A percentile compares a stretch with the other conserved stretches of the same genome.
Conservation (phyloP, 257 asterid species). For the Thymus quinquecostatus region DNA sequence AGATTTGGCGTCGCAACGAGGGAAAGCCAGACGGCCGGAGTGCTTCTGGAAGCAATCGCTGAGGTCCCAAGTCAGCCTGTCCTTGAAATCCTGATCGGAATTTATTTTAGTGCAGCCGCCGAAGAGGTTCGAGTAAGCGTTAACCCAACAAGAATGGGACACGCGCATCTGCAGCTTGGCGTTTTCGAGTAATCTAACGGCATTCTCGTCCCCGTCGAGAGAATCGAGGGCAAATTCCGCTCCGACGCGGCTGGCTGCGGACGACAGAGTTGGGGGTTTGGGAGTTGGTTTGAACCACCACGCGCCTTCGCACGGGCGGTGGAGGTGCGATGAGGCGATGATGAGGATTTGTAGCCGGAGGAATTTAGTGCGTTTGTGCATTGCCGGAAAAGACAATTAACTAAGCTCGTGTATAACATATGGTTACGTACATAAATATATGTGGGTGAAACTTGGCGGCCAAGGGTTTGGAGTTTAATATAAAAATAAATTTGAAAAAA, state of each 20-base stretch:
- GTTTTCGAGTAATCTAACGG: conserved; percentile 39
- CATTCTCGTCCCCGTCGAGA: conserved; percentile 38
- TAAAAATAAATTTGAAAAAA: too few relatives aligned
- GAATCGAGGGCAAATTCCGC: conserved; percentile 60
- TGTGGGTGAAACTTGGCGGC: conserved; percentile 21
- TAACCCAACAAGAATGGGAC: conserved; percentile 55
- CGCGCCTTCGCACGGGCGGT: conserved; percentile 36
- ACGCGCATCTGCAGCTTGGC: conserved; percentile 43
- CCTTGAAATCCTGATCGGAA: conserved; percentile 53
- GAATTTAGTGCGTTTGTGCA: too few relatives aligned
- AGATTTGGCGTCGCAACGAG: conserved; percentile 43
- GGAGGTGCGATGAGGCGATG: conserved; percentile 38
- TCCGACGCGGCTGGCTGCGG: conserved; percentile 21
- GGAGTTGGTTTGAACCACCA: conserved; percentile 33
- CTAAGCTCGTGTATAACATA: too few relatives aligned
- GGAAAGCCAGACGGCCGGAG: conserved; percentile 52
- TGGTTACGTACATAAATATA: too few relatives aligned
- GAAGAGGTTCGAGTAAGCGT: conserved; percentile 50
- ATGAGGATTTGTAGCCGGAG: background rate
- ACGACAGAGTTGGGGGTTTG: background rate
- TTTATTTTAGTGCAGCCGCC: conserved; percentile 50
- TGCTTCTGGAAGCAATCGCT: conserved; percentile 62
- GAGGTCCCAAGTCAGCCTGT: conserved; percentile 64
- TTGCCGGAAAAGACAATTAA: too few relatives aligned
- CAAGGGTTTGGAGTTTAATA: conserved; percentile 10